These are phyloP conservation scores for Eucalyptus shirleyi DNA, from an alignment of 345 rosid genomes.

Conservation along the genomic window DNA sequence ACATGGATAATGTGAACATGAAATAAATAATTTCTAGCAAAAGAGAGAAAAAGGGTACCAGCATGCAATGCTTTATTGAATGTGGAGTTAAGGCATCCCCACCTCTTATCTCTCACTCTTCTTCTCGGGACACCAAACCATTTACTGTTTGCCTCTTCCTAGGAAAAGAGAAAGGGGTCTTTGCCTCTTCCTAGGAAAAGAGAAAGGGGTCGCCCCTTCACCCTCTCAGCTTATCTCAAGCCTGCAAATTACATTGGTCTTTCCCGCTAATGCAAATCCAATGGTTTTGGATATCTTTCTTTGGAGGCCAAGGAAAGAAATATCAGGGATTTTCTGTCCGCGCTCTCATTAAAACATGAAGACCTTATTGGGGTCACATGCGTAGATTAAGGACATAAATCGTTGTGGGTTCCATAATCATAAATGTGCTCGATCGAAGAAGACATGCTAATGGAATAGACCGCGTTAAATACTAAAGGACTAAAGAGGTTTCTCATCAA, in stretches of 20 bases:
- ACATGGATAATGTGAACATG: not conserved
- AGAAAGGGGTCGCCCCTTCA: not conserved
- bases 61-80: not conserved
- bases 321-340: not conserved
- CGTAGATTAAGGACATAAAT: not conserved
- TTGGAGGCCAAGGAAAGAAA: not conserved
- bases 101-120: not conserved
- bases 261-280: not conserved
- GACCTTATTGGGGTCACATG: not conserved
- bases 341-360: not conserved
- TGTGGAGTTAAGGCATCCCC: not conserved
- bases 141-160: not conserved
- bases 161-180: not conserved
- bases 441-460: not conserved
- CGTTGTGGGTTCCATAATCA: not conserved
- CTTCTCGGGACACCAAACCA: not conserved
- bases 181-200: not conserved
- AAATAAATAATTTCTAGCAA: not conserved
- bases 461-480: not conserved
- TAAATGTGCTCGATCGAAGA: fast-evolving
- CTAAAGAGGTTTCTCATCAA: not conserved
- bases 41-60: not conserved
- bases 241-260: not conserved
- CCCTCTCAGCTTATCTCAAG: not conserved
- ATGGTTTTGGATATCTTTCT: not conserved